Evolutionary conservation across 108 stramenopile genomes (phyloP).

Genomic region (Nannochloropsis oceanica): DNA sequence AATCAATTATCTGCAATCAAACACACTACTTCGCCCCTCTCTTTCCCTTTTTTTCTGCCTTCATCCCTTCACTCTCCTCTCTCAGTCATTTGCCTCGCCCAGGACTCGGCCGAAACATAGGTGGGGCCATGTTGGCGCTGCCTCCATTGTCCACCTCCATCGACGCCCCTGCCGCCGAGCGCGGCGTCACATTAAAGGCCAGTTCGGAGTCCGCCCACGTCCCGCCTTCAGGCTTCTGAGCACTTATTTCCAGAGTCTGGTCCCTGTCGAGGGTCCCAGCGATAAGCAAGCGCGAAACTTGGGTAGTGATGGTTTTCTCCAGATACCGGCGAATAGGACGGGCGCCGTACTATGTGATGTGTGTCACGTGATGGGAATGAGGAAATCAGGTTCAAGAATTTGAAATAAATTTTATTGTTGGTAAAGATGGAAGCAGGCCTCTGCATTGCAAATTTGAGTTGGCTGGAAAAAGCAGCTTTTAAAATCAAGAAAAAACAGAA

Average conservation of each 20-base stretch:
- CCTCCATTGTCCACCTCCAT: not conserved
- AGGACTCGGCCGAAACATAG: not conserved
- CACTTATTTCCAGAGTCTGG: not conserved
- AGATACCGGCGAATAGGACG: slow-evolving; percentile 3
- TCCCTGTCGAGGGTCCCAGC: not conserved
- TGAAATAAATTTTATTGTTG: too few species aligned
- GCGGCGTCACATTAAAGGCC: not conserved
- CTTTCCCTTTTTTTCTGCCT: not conserved
- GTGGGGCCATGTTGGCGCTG: not conserved
- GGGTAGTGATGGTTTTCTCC: not conserved
- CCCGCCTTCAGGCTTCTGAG: not conserved
- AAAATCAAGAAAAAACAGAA: too few species aligned
- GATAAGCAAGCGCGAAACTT: not conserved
- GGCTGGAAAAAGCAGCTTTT: too few species aligned
- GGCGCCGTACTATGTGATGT: slow-evolving; percentile 3
- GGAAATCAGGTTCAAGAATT: too few species aligned
- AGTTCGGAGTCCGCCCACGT: not conserved
- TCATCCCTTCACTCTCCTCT: not conserved
- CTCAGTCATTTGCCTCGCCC: not conserved
- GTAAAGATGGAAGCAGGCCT: too few species aligned
- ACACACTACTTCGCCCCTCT: not conserved
- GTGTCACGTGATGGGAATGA: too few species aligned
- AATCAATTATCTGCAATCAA: not conserved
- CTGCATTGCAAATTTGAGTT: too few species aligned
- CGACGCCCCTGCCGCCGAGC: not conserved